Evolutionary conservation across 2,329 filamentous ascomycete species (phyloP).

Genomic region (Leptographium wingfieldii): DNA sequence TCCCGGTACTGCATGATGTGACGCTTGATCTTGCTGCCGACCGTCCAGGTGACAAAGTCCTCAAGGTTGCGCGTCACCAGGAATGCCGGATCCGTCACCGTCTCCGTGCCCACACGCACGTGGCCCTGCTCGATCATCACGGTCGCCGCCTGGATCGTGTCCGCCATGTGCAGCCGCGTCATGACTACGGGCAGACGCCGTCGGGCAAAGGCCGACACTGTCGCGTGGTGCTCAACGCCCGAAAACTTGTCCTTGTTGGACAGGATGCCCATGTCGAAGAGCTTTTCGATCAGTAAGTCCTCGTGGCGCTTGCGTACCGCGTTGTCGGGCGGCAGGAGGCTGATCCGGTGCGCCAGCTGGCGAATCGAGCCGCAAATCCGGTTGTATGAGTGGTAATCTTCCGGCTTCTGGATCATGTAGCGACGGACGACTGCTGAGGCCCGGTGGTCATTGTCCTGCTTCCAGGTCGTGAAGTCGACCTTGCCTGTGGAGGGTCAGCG

Average conservation of each 20-base stretch:
- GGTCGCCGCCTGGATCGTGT: slow-evolving; percentile 71
- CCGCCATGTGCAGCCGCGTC: slow-evolving; percentile 82
- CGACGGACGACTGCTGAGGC: slow-evolving; percentile 65
- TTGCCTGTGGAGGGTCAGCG: slow-evolving; percentile 16
- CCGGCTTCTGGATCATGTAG: slow-evolving; percentile 82
- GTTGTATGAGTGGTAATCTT: slow-evolving; percentile 64
- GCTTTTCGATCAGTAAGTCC: slow-evolving; percentile 75
- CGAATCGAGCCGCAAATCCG: slow-evolving; percentile 69
- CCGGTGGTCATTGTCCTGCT: slow-evolving; percentile 76
- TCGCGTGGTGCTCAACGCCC: slow-evolving; percentile 76
- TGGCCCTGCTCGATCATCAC: slow-evolving; percentile 92
- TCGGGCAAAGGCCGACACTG: slow-evolving; percentile 78
- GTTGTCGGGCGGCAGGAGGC: slow-evolving; percentile 68
- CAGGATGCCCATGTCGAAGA: slow-evolving; percentile 84
- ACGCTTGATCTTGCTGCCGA: slow-evolving; percentile 92
- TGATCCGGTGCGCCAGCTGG: slow-evolving; percentile 79
- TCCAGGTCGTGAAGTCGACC: slow-evolving; percentile 92
- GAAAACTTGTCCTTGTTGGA: slow-evolving; percentile 64
- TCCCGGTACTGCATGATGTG: slow-evolving; percentile 92
- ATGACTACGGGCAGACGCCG: slow-evolving; percentile 75
- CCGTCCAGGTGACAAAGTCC: slow-evolving; percentile 93
- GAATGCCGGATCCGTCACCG: slow-evolving; percentile 80
- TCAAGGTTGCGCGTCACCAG: slow-evolving; percentile 82
- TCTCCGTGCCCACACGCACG: slow-evolving; percentile 80
- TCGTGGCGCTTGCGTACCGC: slow-evolving; percentile 74